phyloP scores from a whole-genome alignment of 139 green algal genomes.

The Diplosphaera chodatii region DNA sequence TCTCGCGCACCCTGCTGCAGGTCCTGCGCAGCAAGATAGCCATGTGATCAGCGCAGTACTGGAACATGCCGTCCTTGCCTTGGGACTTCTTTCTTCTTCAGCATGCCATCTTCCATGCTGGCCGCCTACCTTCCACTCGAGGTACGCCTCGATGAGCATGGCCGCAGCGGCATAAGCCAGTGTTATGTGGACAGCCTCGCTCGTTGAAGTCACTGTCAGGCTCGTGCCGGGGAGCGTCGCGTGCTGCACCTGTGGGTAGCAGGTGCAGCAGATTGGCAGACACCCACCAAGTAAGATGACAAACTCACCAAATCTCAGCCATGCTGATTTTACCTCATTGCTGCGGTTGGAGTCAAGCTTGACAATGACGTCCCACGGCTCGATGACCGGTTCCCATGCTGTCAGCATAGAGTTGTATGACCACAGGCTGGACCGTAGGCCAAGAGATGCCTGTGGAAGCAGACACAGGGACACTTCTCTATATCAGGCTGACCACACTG shows the following conservation, averaged over 20 bases:
- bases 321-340: slow-evolving; percentile 5
- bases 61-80: no score
- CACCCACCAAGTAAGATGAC: no score
- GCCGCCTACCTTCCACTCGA: slow-evolving; percentile 27
- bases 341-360: slow-evolving; percentile 43
- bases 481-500: no score
- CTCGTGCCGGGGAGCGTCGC: slow-evolving; percentile 39
- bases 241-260: slow-evolving; percentile 10
- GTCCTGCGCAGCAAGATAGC: slow-evolving; percentile 19
- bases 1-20: slow-evolving; percentile 16
- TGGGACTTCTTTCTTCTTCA: no score
- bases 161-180: slow-evolving; percentile 37
- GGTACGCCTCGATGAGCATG: slow-evolving; percentile 30
- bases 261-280: neutral
- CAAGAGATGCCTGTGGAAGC: slow-evolving; percentile 39
- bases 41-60: no score
- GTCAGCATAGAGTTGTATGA: slow-evolving; percentile 52
- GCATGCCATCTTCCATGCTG: no score
- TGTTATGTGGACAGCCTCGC: slow-evolving; percentile 44
- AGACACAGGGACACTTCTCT: no score
- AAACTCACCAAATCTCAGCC: no score
- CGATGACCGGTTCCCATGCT: slow-evolving; percentile 82
- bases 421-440: slow-evolving; percentile 40
- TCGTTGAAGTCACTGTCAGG: slow-evolving; percentile 41
- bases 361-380: slow-evolving; percentile 71